Evolutionary conservation across 1,284 basidiomycete genomes (phyloP).

Genomic region (Coniophora puteana): DNA sequence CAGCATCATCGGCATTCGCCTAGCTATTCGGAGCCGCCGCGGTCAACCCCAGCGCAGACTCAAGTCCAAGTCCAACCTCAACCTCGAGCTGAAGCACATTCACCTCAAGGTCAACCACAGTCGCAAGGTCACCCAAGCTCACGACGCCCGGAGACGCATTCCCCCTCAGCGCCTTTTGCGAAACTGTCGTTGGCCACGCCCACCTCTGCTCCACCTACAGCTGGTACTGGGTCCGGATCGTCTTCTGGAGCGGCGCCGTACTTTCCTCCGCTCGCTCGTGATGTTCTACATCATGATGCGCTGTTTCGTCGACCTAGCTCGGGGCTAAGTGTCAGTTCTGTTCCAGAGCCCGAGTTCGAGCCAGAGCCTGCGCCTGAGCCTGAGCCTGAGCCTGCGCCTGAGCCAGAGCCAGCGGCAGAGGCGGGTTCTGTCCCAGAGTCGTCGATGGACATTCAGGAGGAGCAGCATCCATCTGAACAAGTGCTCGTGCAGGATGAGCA

Average conservation of each 20-base stretch:
- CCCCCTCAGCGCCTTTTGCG: conserved; percentile 36
- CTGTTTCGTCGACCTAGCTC: too few relatives aligned
- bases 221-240: conserved; percentile 8
- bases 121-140: background rate
- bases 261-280: background rate
- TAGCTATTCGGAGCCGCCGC: conserved; percentile 3
- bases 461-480: too few relatives aligned
- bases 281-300: background rate
- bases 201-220: conserved; percentile 10
- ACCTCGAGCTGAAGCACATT: conserved; percentile 1
- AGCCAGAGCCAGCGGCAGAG: too few relatives aligned
- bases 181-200: conserved; percentile 34
- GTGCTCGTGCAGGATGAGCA: too few relatives aligned
- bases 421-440: too few relatives aligned
- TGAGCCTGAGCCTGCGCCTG: too few relatives aligned
- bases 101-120: background rate
- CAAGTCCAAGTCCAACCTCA: conserved; percentile 7
- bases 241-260: conserved; percentile 1
- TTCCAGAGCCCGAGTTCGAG: too few relatives aligned
- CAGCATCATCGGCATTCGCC: too few relatives aligned
- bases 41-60: conserved; percentile 7
- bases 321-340: too few relatives aligned
- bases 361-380: too few relatives aligned
- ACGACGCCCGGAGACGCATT: conserved; percentile 16
- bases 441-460: too few relatives aligned